Base-by-base conservation (phyloP, 2,329 filamentous ascomycete species). In the Calcarisporium arbuscula region DNA sequence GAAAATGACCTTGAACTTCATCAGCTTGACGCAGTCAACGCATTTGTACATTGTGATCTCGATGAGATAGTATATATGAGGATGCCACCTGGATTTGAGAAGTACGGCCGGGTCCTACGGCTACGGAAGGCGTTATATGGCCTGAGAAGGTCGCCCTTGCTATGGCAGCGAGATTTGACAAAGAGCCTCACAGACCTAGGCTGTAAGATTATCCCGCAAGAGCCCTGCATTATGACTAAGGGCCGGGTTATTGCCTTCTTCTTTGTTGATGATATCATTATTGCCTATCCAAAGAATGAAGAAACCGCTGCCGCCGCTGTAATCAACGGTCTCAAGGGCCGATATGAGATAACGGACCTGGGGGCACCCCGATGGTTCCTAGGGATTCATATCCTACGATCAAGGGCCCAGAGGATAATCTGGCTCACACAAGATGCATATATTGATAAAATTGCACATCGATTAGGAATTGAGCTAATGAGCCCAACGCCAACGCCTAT, bases 341-440 rank as follows among this genome's bases (percentile, higher is more conserved):
- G 23, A n/a, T 26, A 27, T 5, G 15, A 34, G 10, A 28, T 27
- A 14, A 19, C 19, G 10, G 14, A 18, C 7, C 14, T 31, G 16
- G 22, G 32, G 6, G 22, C 26, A 2, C 14, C 22, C 10, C 6
- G 19, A 11, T 34, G 32, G 22, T 34, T 34, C 15, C 22, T 34
- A 9, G 22, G 17, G 18, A 34, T 34, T 14, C 21, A 34, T 3
- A 34, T 34, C 8, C 19, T 34, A 17, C 7, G 17, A 12, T n/a
- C 17, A 7, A 21, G 32, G 9, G 5, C 12, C 3, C n/a, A 28
- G 15, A 21, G 23, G 8, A 26, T 11, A 10, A 34, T 34, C 12
- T 34, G 23, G 21, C 17, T 34, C 2, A 18, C 22, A 5, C 32
- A 34, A 18, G 17, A 34, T 18, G 17, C 32, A n/a, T 34, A 34